Percentiles rank a stretch among this genome's conserved stretches.
Evolutionary conservation across 2,329 filamentous ascomycete species (phyloP).

Genomic region (Neofusicoccum parvum): DNA sequence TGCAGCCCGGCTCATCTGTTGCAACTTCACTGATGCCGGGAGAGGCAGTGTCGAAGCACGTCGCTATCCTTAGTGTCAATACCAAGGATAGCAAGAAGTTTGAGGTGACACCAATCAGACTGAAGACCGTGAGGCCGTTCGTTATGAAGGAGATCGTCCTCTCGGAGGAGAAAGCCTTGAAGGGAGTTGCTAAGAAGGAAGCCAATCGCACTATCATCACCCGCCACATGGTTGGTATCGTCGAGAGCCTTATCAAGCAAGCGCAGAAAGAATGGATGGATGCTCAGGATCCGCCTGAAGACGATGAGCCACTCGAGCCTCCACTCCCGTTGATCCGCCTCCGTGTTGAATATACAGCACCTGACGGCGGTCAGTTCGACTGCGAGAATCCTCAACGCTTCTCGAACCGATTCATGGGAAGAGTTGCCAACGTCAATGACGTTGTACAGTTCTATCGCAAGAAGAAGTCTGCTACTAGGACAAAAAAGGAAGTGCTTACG

Average conservation of each 20-base stretch:
- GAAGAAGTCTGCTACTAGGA: slow-evolving; percentile 56
- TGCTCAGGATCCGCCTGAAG: slow-evolving; percentile 63
- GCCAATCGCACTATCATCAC: slow-evolving; percentile 85
- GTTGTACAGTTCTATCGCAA: slow-evolving; percentile 92
- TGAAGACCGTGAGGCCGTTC: slow-evolving; percentile 90
- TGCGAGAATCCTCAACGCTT: slow-evolving; percentile 95
- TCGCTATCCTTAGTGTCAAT: slow-evolving; percentile 80
- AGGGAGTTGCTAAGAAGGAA: slow-evolving; percentile 74
- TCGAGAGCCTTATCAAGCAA: slow-evolving; percentile 84
- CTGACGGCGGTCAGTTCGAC: slow-evolving; percentile 82
- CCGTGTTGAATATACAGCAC: slow-evolving; percentile 85
- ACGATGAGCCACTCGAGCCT: slow-evolving; percentile 59
- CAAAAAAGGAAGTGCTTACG: too few species aligned
- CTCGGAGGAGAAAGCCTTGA: slow-evolving; percentile 73
- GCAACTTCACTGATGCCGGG: slow-evolving; percentile 89
- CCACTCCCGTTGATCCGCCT: slow-evolving; percentile 85
- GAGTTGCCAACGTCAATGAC: slow-evolving; percentile 90
- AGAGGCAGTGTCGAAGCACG: slow-evolving; percentile 88
- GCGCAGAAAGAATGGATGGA: slow-evolving; percentile 80
- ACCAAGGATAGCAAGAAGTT: slow-evolving; percentile 84
- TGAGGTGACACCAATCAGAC: slow-evolving; percentile 73
- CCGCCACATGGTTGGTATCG: slow-evolving; percentile 71
- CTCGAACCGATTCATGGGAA: slow-evolving; percentile 86
- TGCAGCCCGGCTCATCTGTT: slow-evolving; percentile 95
- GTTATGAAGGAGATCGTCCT: slow-evolving; percentile 81